phyloP scores from a whole-genome alignment of 495 filamentous ascomycete genomes.

The Cladorrhinum samala region DNA sequence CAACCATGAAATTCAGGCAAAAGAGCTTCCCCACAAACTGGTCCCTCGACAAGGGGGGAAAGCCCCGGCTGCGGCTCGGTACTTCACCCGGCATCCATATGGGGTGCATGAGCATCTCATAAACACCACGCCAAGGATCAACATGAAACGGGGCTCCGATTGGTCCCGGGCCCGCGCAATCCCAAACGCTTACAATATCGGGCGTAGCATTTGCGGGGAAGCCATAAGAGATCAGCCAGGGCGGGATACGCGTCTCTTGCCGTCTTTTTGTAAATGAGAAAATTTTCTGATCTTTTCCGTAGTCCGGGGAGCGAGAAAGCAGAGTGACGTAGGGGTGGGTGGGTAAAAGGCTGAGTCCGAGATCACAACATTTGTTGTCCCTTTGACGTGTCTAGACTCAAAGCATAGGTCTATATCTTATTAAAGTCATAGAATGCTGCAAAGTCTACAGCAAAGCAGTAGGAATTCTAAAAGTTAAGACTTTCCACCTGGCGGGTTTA shows the following conservation, averaged over 20 bases:
- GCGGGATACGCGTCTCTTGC: not conserved
- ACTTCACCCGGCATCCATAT: conserved; percentile 7
- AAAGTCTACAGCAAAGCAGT: not conserved
- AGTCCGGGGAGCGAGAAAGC: not conserved
- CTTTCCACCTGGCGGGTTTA: too few relatives aligned
- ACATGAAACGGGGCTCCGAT: conserved; percentile 3
- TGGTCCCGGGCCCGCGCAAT: too few relatives aligned
- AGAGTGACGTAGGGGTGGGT: not conserved
- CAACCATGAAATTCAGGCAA: conserved; percentile 12
- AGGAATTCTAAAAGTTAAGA: too few relatives aligned
- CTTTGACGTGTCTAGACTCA: not conserved
- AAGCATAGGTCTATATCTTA: not conserved
- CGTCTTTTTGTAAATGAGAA: not conserved
- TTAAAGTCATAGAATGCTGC: not conserved
- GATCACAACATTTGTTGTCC: not conserved
- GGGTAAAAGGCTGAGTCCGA: not conserved
- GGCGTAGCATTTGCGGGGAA: conserved; percentile 5
- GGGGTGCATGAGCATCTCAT: not conserved
- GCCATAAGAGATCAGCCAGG: not conserved
- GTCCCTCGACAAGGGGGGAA: not conserved
- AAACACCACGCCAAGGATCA: conserved; percentile 6
- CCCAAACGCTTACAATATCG: not conserved
- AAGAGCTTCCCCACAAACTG: conserved; percentile 8
- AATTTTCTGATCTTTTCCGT: not conserved
- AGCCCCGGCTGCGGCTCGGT: not conserved